Evolutionary conservation across 2,329 filamentous ascomycete species (phyloP), one percentile per base, ranked within the genome.

Genomic region (Geoglossum cookeanum): DNA sequence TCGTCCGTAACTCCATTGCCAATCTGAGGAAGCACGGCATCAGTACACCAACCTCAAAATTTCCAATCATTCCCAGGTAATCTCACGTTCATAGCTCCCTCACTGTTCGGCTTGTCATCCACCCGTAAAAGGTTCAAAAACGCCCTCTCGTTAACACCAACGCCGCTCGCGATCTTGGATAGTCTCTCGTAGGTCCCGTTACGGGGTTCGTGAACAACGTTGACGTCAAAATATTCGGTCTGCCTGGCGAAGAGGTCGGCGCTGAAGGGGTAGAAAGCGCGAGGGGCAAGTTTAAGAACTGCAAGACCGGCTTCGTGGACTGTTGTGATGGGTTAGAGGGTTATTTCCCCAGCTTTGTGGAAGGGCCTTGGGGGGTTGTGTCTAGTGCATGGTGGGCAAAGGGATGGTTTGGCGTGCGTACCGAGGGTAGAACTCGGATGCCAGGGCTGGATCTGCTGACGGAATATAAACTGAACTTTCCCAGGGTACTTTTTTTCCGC

Each of bases 371-470:
- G 56, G 53, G 51, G 17, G 55, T 32, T 9, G 30, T 5, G 58
- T 74, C 7, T 37, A 13, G 11, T 7, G 35, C 7, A 37, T 37
- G 35, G 35, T 37, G 11, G 35, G 70, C 7, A 66, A 67, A 9
- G 13, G 13, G 4, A 13, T 1, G 13, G 13, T 11, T 42, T 15
- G 7, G 3, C 42, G 11, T 22, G 22, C 42, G 17, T 22, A 45
- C 42, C 42, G 2, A 89, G 76, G 5, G 85, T 89, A 45, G 81
- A 89, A 22, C 85, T 88, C 1, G 91, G 91, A 71, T 97, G 90
- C 91, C 91, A 95, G 13, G 89, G 88, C 73, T 95, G 89, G 65
- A 96, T 80, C 68, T 95, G 89, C 68, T 91, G 90, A 55, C 90
- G 84, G 75, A 96, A 87, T 65, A 97, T 79, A 63, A 94, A 75